phyloP scores from a whole-genome alignment of 2,329 filamentous ascomycete genomes.

The Leptodontidium sp. region DNA sequence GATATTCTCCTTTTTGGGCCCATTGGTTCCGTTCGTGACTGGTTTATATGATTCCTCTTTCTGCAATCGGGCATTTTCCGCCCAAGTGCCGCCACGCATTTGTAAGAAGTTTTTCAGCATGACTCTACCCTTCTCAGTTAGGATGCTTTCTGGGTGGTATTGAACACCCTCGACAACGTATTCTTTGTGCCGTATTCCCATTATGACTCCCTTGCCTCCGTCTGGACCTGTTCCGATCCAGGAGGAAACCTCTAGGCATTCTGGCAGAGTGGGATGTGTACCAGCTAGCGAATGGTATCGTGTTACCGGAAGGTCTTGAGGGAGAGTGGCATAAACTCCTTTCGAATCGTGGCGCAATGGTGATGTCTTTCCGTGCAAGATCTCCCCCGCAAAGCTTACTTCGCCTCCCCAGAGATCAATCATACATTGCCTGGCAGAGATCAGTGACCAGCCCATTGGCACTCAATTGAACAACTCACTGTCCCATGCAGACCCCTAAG shows the following conservation, averaged over 20 bases:
- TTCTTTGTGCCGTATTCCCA: slow-evolving; percentile 95
- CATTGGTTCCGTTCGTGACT: slow-evolving; percentile 39
- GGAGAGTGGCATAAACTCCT: slow-evolving; percentile 87
- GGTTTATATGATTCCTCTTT: slow-evolving; percentile 49
- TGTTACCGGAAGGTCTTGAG: slow-evolving; percentile 85
- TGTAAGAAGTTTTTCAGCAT: slow-evolving; percentile 95
- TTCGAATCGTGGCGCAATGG: slow-evolving; percentile 87
- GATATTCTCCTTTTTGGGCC: slow-evolving; percentile 78
- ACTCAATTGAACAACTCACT: slow-evolving; percentile 62
- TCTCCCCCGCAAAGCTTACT: slow-evolving; percentile 93
- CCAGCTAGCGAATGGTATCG: slow-evolving; percentile 96
- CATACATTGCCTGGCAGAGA: slow-evolving; percentile 79
- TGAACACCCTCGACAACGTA: slow-evolving; percentile 94
- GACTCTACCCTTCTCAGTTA: slow-evolving; percentile 84
- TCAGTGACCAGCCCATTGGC: slow-evolving; percentile 27
- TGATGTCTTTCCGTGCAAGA: slow-evolving; percentile 96
- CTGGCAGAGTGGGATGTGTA: slow-evolving; percentile 85
- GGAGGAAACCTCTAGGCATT: slow-evolving; percentile 87
- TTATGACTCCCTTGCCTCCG: slow-evolving; percentile 85
- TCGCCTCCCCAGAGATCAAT: slow-evolving; percentile 92
- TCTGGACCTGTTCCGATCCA: slow-evolving; percentile 82
- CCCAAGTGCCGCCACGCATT: slow-evolving; percentile 92
- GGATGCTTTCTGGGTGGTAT: slow-evolving; percentile 96
- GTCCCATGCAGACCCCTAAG: slow-evolving; percentile 98
- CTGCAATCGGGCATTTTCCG: slow-evolving; percentile 72